Percentiles rank a stretch among this genome's conserved stretches.
Conservation (phyloP, 2,329 filamentous ascomycete genomes). For the Allantophomopsis lycopodina region DNA sequence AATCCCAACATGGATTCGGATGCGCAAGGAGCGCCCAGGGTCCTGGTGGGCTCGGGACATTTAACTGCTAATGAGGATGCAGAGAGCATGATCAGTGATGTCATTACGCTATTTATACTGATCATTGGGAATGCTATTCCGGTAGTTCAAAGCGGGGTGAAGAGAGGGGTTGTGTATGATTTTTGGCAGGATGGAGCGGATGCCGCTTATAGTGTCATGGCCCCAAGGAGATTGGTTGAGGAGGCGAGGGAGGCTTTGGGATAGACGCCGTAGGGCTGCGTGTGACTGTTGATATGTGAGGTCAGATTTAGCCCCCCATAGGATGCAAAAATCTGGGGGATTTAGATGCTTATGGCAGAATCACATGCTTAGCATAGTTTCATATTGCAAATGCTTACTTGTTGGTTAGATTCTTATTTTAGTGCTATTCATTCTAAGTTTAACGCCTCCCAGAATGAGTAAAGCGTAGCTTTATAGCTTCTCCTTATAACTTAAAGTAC, state of each 20-base stretch:
- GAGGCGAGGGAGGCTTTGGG: constrained; percentile 14
- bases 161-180: constrained; percentile 19
- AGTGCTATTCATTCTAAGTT: too few species aligned
- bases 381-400: neutral
- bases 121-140: constrained; percentile 20
- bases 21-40: constrained; percentile 3
- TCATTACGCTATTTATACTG: constrained; percentile 18
- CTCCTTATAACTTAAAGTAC: too few species aligned
- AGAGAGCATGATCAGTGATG: constrained; percentile 19
- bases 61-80: constrained; percentile 21
- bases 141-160: constrained; percentile 14
- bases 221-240: constrained; percentile 19
- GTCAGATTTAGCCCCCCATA: too few species aligned
- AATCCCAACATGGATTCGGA: too few species aligned
- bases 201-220: constrained; percentile 20
- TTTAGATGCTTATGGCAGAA: too few species aligned
- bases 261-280: too few species aligned
- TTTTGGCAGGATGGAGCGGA: constrained; percentile 20
- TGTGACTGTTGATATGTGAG: too few species aligned
- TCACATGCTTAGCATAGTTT: too few species aligned
- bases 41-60: constrained; percentile 21
- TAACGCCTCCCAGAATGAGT: too few species aligned
- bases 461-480: too few species aligned
- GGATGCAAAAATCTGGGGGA: too few species aligned
- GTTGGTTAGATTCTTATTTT: too few species aligned